A percentile compares a stretch with the other conserved stretches of the same genome.
These are phyloP conservation scores for Suhomyces xylopsoci DNA, from an alignment of 805 yeast species.

Conservation along the genomic window DNA sequence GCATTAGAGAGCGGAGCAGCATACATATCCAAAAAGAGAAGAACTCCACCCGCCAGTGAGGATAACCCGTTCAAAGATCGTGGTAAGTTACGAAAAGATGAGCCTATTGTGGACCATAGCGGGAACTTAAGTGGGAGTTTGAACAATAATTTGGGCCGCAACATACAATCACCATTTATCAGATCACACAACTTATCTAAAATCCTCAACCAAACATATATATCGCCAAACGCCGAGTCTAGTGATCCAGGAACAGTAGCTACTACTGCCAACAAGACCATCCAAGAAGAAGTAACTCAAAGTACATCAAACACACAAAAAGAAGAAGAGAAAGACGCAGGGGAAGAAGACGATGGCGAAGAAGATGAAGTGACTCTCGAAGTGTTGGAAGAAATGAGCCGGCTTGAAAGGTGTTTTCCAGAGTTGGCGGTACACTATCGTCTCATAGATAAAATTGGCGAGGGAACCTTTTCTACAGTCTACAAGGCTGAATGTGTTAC, in stretches of 20 bases:
- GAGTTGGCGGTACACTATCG: slow-evolving; percentile 47
- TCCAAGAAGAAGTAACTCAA: neutral
- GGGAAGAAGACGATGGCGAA: slow-evolving; percentile 15
- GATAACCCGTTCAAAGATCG: slow-evolving; percentile 31
- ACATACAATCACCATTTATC: slow-evolving; percentile 3
- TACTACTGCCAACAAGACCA: neutral
- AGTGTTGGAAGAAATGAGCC: slow-evolving; percentile 55
- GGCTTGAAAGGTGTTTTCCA: slow-evolving; percentile 53
- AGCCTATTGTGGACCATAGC: neutral
- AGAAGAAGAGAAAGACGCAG: neutral
- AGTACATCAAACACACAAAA: neutral
- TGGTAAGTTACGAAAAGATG: slow-evolving; percentile 1
- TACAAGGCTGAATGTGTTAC: slow-evolving; percentile 57
- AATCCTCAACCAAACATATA: neutral
- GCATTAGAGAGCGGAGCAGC: neutral
- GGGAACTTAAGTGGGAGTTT: neutral
- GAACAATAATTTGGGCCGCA: neutral
- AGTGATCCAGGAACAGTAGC: neutral
- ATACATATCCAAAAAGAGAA: neutral
- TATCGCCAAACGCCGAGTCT: neutral
- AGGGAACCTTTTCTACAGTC: slow-evolving; percentile 64
- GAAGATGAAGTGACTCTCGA: slow-evolving; percentile 52
- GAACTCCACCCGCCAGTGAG: slow-evolving; percentile 10
- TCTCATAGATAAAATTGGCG: slow-evolving; percentile 59
- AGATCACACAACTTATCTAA: slow-evolving; percentile 3